These are phyloP conservation scores for Salix udensis DNA, from an alignment of 345 rosid species.

Conservation along the genomic window DNA sequence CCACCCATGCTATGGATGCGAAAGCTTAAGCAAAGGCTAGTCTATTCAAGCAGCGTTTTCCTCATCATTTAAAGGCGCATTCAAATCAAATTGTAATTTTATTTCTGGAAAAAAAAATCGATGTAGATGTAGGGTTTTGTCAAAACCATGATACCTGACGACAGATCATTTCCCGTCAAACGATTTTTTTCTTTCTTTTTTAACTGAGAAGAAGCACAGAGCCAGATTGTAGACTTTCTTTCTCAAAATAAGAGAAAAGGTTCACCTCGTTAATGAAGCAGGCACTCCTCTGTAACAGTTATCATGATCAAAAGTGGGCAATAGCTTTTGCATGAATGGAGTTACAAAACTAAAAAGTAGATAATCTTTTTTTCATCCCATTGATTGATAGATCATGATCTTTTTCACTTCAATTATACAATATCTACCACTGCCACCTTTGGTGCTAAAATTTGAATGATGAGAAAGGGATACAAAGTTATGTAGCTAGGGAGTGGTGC, in stretches of 20 bases:
- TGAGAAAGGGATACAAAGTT: not conserved
- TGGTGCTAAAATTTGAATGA: conserved; percentile 29
- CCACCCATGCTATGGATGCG: too few relatives aligned
- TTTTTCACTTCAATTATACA: conserved; percentile 37
- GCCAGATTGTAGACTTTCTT: not conserved
- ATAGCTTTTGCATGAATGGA: conserved; percentile 15
- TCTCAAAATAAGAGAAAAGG: conserved; percentile 17
- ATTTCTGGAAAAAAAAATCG: not conserved
- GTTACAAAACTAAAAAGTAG: conserved; percentile 30
- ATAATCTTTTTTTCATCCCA: conserved; percentile 31
- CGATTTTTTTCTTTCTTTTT: not conserved
- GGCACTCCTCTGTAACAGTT: conserved; percentile 21
- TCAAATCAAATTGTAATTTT: not conserved
- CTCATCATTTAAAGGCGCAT: not conserved
- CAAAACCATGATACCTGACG: not conserved
- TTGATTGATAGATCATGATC: conserved; percentile 49
- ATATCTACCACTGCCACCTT: conserved; percentile 12
- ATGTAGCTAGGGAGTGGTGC: not conserved
- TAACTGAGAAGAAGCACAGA: not conserved
- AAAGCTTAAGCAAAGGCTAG: too few relatives aligned
- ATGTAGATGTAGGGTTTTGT: not conserved
- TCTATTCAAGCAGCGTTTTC: not conserved
- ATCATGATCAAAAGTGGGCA: conserved; percentile 5
- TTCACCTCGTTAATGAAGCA: not conserved
- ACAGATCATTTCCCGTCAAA: conserved; percentile 29